Evolutionary conservation across 2,329 filamentous ascomycete genomes (phyloP).

Genomic region (Coccinonectria pachysandricola): DNA sequence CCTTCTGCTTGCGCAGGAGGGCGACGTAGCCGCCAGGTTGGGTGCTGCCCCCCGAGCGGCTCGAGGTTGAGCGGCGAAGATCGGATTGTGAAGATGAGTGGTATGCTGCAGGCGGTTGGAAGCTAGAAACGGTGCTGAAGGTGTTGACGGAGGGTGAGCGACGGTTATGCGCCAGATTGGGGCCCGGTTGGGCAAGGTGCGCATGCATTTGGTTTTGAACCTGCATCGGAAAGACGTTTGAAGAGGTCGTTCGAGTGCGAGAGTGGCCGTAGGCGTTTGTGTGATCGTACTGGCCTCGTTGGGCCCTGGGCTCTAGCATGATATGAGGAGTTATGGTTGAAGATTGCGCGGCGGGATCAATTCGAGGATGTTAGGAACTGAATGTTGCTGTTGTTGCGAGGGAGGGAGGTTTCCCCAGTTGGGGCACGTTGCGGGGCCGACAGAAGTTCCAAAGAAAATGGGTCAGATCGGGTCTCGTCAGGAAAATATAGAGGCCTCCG

Average conservation of each 20-base stretch:
- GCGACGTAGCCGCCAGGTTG: conserved; percentile 78
- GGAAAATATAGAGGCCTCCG: too few species aligned
- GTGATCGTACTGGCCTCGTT: conserved; percentile 24
- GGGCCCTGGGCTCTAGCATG: conserved; percentile 25
- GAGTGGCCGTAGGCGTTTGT: conserved; percentile 39
- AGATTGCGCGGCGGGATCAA: too few species aligned
- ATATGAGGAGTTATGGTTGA: too few species aligned
- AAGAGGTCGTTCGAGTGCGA: conserved; percentile 46
- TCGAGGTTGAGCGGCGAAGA: conserved; percentile 69
- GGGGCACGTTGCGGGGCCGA: conserved; percentile 13
- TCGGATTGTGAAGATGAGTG: conserved; percentile 46
- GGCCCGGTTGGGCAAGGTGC: conserved; percentile 23
- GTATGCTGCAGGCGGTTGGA: conserved; percentile 48
- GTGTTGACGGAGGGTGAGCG: conserved; percentile 57
- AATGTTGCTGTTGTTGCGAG: conserved; percentile 11
- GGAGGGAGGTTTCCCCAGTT: conserved; percentile 10
- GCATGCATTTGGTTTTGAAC: conserved; percentile 16
- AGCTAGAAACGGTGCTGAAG: conserved; percentile 61
- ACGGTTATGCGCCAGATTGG: conserved; percentile 32
- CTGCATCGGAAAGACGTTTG: conserved; percentile 37
- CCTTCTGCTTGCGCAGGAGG: conserved; percentile 92
- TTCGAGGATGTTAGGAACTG: too few species aligned
- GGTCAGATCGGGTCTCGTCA: too few species aligned
- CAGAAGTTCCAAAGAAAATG: conserved; percentile 7
- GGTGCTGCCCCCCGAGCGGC: conserved; percentile 52